Evolutionary conservation across 208 protist genomes (phyloP), one percentile per base, ranked within the genome.

Genomic region (Porcisia hertigi): DNA sequence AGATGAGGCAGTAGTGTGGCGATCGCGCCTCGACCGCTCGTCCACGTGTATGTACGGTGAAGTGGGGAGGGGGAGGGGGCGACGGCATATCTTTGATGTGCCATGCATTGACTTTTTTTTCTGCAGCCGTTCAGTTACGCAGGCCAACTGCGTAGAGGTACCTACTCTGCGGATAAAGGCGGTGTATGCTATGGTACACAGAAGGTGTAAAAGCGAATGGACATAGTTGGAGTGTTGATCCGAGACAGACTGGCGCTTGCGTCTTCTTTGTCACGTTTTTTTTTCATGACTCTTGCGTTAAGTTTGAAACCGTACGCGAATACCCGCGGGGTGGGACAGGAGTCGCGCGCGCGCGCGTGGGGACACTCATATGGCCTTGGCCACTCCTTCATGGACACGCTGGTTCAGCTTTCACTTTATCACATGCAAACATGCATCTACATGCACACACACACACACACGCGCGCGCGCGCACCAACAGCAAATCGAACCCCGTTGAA

Each of bases 1-100:
- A 88, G 59, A 36, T 92, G 66, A 69, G 80, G 23, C 57, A 80
- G 55, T 75, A 75, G 66, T 57, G 66, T 57, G 30, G 66, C 16
- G 57, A 20, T 30, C 47, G 58, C 23, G 45, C 59, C n/a, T 49
- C 36, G 52, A 23, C 11, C 53, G 45, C 2, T n/a, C 39, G 64
- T 20, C 8, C 11, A 23, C 14, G 57, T 62, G 57, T 34, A 11
- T 23, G 6, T 62, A 25, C 34, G 52, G 23, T 36, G 39, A 62
- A 63, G 18, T 47, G 18, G 25, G 41, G 36, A 11, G 25, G 25
- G 14, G 20, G 47, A 20, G 60, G 60, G 20, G 36, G 60, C 25
- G 36, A 36, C n/a, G 60, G 18, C 60, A 14, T 39, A 45, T 65
- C 39, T 11, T 47, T 49, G 36, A 43, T 47, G 63, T 8, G 18